phyloP scores from a whole-genome alignment of 352 stramenopile genomes.

The Phytophthora capsici region DNA sequence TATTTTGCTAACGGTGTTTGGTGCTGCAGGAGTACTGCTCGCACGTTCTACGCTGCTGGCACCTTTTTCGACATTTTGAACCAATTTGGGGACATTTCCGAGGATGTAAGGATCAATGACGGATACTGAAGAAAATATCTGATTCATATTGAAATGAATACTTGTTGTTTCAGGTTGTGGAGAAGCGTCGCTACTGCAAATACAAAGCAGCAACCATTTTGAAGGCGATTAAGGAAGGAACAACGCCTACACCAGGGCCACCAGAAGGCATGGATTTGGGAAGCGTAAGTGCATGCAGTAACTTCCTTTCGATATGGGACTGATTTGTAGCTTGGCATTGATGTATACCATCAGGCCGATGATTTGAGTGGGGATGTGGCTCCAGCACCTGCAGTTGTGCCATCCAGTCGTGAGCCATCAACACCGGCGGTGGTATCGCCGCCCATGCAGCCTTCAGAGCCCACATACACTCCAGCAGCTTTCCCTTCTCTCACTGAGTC shows the following conservation, averaged over 20 bases:
- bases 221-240: slow-evolving; percentile 95
- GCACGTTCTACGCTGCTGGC: slow-evolving; percentile 96
- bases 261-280: slow-evolving; percentile 56
- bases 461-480: slow-evolving; percentile 2
- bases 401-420: slow-evolving; percentile 25
- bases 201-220: slow-evolving; percentile 96
- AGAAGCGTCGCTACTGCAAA: slow-evolving; percentile 95
- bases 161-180: slow-evolving; percentile 55
- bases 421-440: slow-evolving; percentile 10
- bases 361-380: slow-evolving; percentile 17
- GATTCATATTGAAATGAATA: slow-evolving; percentile 2
- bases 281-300: slow-evolving; percentile 32
- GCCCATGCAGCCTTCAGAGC: slow-evolving; percentile 14
- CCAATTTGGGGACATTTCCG: slow-evolving; percentile 92
- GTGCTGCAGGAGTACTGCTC: slow-evolving; percentile 85
- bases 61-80: slow-evolving; percentile 97
- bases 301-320: background rate
- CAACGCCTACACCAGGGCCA: slow-evolving; percentile 79
- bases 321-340: slow-evolving; percentile 1
- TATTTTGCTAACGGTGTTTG: slow-evolving; percentile 8
- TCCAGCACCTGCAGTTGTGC: slow-evolving; percentile 1
- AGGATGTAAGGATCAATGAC: slow-evolving; percentile 60
- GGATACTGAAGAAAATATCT: background rate
- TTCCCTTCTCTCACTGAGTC: slow-evolving; percentile 69
- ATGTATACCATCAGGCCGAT: slow-evolving; percentile 17